phyloP scores from a whole-genome alignment of 1,284 basidiomycete species.

The Ceratobasidium sp. region DNA sequence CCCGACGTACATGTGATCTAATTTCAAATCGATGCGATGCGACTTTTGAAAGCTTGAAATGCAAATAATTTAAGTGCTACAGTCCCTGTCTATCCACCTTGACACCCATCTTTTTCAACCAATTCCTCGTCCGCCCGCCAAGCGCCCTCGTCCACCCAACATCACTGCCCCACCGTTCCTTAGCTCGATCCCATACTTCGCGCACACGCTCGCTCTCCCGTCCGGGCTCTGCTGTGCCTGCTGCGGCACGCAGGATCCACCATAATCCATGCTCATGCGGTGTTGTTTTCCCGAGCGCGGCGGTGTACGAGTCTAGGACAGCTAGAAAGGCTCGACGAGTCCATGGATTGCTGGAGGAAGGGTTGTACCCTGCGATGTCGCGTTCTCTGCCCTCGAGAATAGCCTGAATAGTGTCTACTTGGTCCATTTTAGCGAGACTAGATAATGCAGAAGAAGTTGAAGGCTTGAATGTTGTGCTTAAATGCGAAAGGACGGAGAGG shows the following conservation, averaged over 20 bases:
- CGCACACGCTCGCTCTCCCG: constrained; percentile 35
- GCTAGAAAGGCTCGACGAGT: constrained; percentile 24
- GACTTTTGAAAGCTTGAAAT: background rate
- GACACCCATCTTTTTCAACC: constrained; percentile 38
- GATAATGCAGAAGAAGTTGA: background rate
- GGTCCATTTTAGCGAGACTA: background rate
- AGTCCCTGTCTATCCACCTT: constrained; percentile 2
- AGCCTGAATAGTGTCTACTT: constrained; percentile 14
- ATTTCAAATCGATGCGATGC: background rate
- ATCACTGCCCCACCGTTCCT: constrained; percentile 31
- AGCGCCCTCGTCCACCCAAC: constrained; percentile 33
- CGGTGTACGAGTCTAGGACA: constrained; percentile 17
- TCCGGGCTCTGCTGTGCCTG: constrained; percentile 32
- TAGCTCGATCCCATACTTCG: constrained; percentile 28
- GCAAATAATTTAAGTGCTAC: constrained; percentile 10
- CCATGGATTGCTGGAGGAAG: constrained; percentile 24
- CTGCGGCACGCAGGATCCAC: constrained; percentile 35
- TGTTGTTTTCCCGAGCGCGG: constrained; percentile 31
- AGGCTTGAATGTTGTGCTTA: constrained; percentile 17
- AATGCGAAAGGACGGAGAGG: background rate
- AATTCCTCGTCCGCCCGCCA: constrained; percentile 19
- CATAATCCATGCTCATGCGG: constrained; percentile 28
- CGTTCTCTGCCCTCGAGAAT: constrained; percentile 6
- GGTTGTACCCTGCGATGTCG: background rate
- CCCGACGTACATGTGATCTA: constrained; percentile 1